Evolutionary conservation across 805 yeast genomes (phyloP).

Genomic region (Maudiozyma barnettii): DNA sequence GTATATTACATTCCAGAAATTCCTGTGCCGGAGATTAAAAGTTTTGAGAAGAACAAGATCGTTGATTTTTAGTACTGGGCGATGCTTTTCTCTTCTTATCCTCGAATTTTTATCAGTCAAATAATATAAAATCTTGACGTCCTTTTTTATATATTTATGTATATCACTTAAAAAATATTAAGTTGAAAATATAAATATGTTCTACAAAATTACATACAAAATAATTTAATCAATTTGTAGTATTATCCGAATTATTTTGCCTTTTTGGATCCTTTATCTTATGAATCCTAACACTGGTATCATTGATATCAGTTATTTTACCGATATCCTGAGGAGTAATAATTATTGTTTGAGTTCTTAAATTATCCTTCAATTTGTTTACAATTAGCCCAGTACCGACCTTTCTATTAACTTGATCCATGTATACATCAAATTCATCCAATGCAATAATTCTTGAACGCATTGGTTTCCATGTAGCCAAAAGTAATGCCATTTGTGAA

Average conservation of each 20-base stretch:
- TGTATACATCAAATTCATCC: conserved; percentile 95
- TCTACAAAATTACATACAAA: no score
- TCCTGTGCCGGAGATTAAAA: conserved; percentile 57
- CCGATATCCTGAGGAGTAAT: conserved; percentile 90
- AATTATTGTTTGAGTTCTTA: conserved; percentile 76
- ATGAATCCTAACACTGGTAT: conserved; percentile 52
- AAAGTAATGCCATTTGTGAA: conserved; percentile 76
- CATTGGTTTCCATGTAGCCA: conserved; percentile 93
- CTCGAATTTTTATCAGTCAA: neutral
- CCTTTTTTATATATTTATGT: no score
- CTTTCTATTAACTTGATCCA: conserved; percentile 88
- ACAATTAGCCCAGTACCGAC: conserved; percentile 69
- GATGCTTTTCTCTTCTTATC: neutral
- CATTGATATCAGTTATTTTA: conserved; percentile 51
- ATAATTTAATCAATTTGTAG: neutral
- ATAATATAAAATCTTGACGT: no score
- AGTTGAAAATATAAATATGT: no score
- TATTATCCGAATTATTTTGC: conserved; percentile 18
- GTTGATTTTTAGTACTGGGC: conserved; percentile 44
- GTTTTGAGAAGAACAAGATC: conserved; percentile 48
- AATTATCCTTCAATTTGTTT: conserved; percentile 47
- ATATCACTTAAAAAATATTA: no score
- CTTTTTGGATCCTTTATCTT: conserved; percentile 40
- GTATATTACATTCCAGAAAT: conserved; percentile 69
- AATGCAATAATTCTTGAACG: conserved; percentile 77